Percentiles rank a stretch among this genome's conserved stretches.
These are phyloP conservation scores for Phylloporus scabripes DNA, from an alignment of 768 basidiomycete genomes.

Conservation along the genomic window DNA sequence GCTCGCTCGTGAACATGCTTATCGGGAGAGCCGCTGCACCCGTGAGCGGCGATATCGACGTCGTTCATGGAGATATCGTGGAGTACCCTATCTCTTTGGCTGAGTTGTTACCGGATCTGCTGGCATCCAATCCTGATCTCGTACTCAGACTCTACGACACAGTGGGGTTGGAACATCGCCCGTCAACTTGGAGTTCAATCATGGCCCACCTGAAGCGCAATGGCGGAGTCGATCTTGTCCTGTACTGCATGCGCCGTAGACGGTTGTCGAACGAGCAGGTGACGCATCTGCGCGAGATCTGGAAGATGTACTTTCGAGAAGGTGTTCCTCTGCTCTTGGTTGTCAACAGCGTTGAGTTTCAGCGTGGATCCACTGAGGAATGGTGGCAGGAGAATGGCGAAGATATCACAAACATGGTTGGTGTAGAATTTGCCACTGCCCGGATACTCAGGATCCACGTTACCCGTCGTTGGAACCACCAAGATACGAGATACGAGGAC, in stretches of 20 bases:
- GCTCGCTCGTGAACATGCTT: constrained; percentile 39
- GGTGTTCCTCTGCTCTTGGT: constrained; percentile 15
- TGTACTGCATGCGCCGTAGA: constrained; percentile 35
- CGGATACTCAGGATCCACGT: constrained; percentile 9
- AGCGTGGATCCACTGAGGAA: constrained; percentile 12
- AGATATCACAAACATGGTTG: background rate
- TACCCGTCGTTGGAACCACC: constrained; percentile 21
- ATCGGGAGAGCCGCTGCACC: constrained; percentile 21
- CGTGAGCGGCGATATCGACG: constrained; percentile 19
- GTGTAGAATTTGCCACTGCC: constrained; percentile 13
- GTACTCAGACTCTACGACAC: constrained; percentile 17
- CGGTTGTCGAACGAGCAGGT: constrained; percentile 28
- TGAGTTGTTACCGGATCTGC: background rate
- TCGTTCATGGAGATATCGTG: constrained; percentile 9
- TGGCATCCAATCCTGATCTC: background rate
- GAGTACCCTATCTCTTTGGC: constrained; percentile 9
- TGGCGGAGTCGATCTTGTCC: constrained; percentile 24
- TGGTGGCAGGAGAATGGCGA: constrained; percentile 20
- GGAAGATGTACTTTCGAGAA: constrained; percentile 10
- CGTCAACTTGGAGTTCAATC: constrained; percentile 14
- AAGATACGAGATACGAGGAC: constrained; percentile 15
- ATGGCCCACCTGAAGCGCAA: constrained; percentile 8
- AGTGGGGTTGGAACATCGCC: constrained; percentile 15
- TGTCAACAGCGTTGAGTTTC: constrained; percentile 12
- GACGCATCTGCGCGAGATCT: constrained; percentile 31